Evolutionary conservation across 257 asterid species (phyloP).

Genomic region (Jacaranda mimosifolia): DNA sequence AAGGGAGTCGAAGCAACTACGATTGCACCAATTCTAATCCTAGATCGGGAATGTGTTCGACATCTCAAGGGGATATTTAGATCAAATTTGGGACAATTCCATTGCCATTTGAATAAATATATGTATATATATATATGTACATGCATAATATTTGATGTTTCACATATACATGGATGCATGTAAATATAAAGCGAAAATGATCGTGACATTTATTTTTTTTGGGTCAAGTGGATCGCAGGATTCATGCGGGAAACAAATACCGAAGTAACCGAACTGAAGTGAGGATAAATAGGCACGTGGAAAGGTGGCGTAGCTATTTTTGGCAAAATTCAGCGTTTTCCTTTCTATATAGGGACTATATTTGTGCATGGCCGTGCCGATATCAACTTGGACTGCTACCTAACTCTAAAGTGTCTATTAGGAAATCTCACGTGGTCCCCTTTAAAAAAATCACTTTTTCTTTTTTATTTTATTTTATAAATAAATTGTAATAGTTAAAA

Average conservation of each 20-base stretch:
- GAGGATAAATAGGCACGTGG: constrained; percentile 49
- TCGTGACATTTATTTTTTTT: neutral
- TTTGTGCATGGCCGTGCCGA: constrained; percentile 41
- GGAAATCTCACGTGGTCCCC: constrained; percentile 43
- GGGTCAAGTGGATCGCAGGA: constrained; percentile 28
- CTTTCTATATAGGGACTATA: constrained; percentile 57
- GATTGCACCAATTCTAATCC: no score
- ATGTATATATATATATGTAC: neutral
- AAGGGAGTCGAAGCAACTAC: no score
- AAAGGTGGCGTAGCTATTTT: constrained; percentile 47
- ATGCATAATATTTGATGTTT: neutral
- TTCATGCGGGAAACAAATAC: constrained; percentile 58
- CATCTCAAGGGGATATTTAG: no score
- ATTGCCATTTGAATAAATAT: no score
- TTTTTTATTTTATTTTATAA: no score
- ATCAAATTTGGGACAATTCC: no score
- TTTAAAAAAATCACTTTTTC: no score
- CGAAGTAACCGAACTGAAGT: constrained; percentile 49
- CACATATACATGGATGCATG: neutral
- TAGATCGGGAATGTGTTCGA: no score
- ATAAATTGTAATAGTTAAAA: no score
- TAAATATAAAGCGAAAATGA: constrained; percentile 1
- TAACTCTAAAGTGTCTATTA: constrained; percentile 39
- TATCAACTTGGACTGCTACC: constrained; percentile 53
- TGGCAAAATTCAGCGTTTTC: constrained; percentile 57